Conservation (phyloP, 805 yeast genomes). For the Blastobotrys chiropterorum region DNA sequence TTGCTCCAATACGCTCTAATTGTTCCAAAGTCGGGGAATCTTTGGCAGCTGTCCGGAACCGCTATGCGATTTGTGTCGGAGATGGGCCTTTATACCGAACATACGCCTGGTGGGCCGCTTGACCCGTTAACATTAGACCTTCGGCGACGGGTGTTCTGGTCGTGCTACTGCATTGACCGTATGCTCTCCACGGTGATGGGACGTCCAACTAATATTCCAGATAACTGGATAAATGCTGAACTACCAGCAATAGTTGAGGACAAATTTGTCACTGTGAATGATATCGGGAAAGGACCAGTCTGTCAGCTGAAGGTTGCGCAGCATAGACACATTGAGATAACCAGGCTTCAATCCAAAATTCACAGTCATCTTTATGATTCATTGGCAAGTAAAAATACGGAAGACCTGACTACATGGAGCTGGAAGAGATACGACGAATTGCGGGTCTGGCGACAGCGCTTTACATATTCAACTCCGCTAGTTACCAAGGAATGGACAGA, state of each 20-base stretch:
- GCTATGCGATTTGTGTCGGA: slow-evolving; percentile 5
- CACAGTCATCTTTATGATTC: slow-evolving; percentile 3
- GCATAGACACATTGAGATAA: not conserved
- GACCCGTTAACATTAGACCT: slow-evolving; percentile 4
- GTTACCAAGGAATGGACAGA: slow-evolving; percentile 7
- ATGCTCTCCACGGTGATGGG: slow-evolving; percentile 4
- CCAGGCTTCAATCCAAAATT: slow-evolving; percentile 3
- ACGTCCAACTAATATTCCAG: slow-evolving; percentile 4
- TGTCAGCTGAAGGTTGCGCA: slow-evolving; percentile 6
- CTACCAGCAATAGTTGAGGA: not conserved
- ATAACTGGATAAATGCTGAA: slow-evolving; percentile 1
- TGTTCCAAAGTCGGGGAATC: slow-evolving; percentile 5
- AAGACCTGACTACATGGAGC: not conserved
- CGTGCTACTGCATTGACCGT: slow-evolving; percentile 8
- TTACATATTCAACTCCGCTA: not conserved
- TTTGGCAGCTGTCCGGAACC: slow-evolving; percentile 5
- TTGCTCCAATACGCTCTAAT: slow-evolving; percentile 5
- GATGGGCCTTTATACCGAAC: slow-evolving; percentile 6
- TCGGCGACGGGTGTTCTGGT: slow-evolving; percentile 5
- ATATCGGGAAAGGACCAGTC: not conserved
- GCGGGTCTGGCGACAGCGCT: slow-evolving; percentile 5
- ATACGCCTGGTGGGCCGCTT: not conserved
- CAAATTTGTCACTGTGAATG: slow-evolving; percentile 1
- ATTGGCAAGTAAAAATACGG: not conserved
- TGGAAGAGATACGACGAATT: slow-evolving; percentile 6